Percentiles rank a stretch among this genome's conserved stretches.
Conservation (phyloP, 106 monocot species). For the Apostasia shenzhenica region DNA sequence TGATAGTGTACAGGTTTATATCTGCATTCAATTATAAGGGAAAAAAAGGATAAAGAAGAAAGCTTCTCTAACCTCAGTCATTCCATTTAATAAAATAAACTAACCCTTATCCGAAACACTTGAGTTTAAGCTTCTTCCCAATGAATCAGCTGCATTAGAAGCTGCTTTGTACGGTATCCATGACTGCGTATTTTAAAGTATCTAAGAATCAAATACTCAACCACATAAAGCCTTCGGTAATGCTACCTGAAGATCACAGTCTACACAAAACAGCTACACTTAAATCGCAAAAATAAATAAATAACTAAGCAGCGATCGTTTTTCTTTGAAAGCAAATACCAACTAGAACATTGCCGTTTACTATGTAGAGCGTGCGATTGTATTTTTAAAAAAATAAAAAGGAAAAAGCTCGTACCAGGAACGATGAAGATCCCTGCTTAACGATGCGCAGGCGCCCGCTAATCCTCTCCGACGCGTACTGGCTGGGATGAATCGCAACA, state of each 20-base stretch:
- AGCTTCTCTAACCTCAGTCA: no score
- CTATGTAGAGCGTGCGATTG: background rate
- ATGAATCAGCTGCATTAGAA: constrained; percentile 29
- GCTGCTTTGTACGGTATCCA: constrained; percentile 64
- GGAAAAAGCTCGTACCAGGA: constrained; percentile 27
- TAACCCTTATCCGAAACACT: constrained; percentile 47
- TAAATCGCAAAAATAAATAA: background rate
- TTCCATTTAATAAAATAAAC: background rate
- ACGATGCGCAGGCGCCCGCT: constrained; percentile 60
- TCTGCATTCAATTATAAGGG: constrained; percentile 29
- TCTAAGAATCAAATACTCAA: background rate
- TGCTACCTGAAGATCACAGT: background rate
- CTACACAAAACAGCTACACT: background rate
- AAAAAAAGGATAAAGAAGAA: background rate
- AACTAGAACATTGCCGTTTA: background rate
- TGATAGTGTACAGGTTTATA: constrained; percentile 63
- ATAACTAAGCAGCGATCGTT: background rate
- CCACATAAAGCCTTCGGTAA: background rate
- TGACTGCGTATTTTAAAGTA: constrained; percentile 21
- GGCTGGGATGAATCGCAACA: constrained; percentile 71
- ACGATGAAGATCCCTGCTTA: constrained; percentile 36
- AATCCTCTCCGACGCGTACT: constrained; percentile 60
- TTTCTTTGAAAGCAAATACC: background rate
- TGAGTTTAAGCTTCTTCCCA: constrained; percentile 19
- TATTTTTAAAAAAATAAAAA: background rate